Conservation (phyloP, 306 rosid genomes). For the Prunus davidiana region DNA sequence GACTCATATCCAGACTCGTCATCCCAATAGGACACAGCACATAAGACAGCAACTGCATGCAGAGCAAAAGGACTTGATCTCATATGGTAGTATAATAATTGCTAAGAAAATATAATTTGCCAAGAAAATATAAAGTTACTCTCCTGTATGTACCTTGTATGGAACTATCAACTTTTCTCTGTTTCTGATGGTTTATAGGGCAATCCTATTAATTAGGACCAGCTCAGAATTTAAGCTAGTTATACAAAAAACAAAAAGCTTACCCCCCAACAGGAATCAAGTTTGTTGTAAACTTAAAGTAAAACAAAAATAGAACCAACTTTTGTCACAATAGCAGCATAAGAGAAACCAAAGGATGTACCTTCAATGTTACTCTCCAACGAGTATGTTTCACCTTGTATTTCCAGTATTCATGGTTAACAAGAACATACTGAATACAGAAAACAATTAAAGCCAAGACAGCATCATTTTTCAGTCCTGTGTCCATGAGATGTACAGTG, state of each 20-base stretch:
- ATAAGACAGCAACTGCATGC: not conserved
- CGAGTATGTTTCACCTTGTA: conserved; percentile 74
- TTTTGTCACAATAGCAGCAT: conserved; percentile 2
- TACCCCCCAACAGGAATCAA: not conserved
- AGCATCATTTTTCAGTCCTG: conserved; percentile 81
- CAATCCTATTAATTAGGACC: not conserved
- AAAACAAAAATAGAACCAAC: conserved; percentile 7
- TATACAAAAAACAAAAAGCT: not conserved
- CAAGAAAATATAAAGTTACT: not conserved
- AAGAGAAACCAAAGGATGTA: conserved; percentile 31
- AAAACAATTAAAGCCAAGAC: conserved; percentile 69
- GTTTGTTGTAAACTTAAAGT: not conserved
- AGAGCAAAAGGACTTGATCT: not conserved
- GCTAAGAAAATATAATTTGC: not conserved
- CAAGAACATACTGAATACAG: conserved; percentile 78
- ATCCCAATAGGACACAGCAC: not conserved
- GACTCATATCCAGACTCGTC: not conserved
- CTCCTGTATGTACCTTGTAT: not conserved
- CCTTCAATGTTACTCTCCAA: conserved; percentile 88
- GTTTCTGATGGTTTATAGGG: not conserved
- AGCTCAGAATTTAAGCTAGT: conserved; percentile 7
- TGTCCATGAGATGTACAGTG: conserved; percentile 75
- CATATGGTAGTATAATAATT: not conserved
- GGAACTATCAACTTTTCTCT: not conserved
- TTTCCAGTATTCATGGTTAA: conserved; percentile 86